phyloP scores from a whole-genome alignment of 2,329 filamentous ascomycete genomes.

The Nemania sp. region DNA sequence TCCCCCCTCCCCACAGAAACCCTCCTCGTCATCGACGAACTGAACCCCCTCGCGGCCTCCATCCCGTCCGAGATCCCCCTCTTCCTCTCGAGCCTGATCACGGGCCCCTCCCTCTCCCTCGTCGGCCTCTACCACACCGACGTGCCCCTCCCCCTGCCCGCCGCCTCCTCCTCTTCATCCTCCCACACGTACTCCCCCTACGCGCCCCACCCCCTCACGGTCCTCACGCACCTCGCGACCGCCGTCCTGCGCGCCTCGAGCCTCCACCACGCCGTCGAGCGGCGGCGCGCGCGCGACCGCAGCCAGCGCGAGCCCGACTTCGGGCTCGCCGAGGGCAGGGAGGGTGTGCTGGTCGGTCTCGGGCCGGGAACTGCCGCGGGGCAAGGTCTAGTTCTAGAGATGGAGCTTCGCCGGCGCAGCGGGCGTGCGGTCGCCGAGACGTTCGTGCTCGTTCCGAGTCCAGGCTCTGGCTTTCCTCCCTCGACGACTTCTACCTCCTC shows the following conservation, averaged over 20 bases:
- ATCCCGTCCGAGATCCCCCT: conserved; percentile 62
- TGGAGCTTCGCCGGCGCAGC: conserved; percentile 85
- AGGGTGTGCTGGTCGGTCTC: conserved; percentile 75
- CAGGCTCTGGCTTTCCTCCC: conserved; percentile 7
- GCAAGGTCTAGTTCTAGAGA: conserved; percentile 71
- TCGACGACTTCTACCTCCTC: too few species aligned
- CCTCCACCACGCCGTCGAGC: conserved; percentile 73
- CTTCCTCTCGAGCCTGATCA: conserved; percentile 71
- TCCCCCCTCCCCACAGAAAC: conserved; percentile 58
- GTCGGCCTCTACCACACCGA: conserved; percentile 84
- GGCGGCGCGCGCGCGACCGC: conserved; percentile 75
- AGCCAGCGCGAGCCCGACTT: conserved; percentile 77
- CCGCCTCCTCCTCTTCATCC: too few species aligned
- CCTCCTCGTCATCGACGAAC: conserved; percentile 78
- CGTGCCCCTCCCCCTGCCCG: conserved; percentile 59
- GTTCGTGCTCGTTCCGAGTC: conserved; percentile 55
- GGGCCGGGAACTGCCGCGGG: conserved; percentile 39
- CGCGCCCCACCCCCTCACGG: conserved; percentile 69
- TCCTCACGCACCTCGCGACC: conserved; percentile 86
- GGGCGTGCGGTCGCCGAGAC: conserved; percentile 76
- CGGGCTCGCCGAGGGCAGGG: conserved; percentile 75
- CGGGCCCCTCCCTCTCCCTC: conserved; percentile 70
- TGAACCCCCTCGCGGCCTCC: conserved; percentile 67
- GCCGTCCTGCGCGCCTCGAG: conserved; percentile 76
- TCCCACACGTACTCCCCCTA: conserved; percentile 54